Base-by-base conservation (phyloP, 768 basidiomycete species). In the Tricholoma sp. region DNA sequence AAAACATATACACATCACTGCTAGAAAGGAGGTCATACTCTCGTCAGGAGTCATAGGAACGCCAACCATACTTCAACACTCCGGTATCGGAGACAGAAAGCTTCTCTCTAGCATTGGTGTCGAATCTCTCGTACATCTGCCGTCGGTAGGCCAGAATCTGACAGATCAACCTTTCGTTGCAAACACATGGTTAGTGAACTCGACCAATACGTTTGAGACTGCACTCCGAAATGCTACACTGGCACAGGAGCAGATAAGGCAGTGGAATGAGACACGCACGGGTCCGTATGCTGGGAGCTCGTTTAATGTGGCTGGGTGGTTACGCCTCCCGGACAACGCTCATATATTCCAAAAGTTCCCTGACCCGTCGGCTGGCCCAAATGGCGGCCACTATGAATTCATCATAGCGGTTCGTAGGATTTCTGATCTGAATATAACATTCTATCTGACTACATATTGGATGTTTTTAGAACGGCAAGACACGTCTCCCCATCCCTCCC, bases 21-120 rank as follows among this genome's bases (percentile, higher is more conserved):
- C 72, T 11, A 61, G 32, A 14, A 71, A 69, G 19, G 72, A 73
- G 58, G 65, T 73, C n/a, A 69, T 73, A 31, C 54, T 73, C 4
- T 71, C 72, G 10, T 66, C 64, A 11, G 72, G 72, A 1, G 64
- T 67, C 21, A 59, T 71, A 24, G 70, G 69, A 32, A 69, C 68
- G 0, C 69, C 71, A 6, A 67, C 65, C 19, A 63, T 71, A 24
- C 64, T 71, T 11, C 61, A 67, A 47, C 59, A 64, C 18, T 71
- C 70, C 1, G 70, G 70, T 19, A 71, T 73, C 50, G 72, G 72
- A 6, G 61, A 69, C 32, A 19, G 56, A 0, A 35, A 43, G 4
- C 58, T 58, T 14, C 60, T 70, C 2, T 39, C 58, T 18, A 22
- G 51, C 24, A 35, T 64, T 24, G 64, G 65, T 0, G 60, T 72